Base-by-base conservation (phyloP, 1,284 basidiomycete genomes). In the Peniophora sp. region DNA sequence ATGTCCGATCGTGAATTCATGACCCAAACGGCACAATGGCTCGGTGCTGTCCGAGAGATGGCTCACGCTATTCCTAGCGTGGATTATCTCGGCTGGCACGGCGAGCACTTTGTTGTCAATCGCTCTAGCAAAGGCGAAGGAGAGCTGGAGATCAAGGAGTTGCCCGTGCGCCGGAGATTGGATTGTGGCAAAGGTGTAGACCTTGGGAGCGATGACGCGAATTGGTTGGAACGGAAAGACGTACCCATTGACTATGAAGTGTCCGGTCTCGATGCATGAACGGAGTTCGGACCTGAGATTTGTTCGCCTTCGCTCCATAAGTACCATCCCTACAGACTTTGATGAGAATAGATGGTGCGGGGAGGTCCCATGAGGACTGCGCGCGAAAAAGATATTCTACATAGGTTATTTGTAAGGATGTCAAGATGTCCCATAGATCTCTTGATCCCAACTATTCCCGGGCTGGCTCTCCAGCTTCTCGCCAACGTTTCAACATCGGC, bases 191-290 rank as follows among this genome's bases (percentile, higher is more conserved):
- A 79, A 57, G 81, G 81, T 37, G 80, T 83, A 14, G 81, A 85
- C 64, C 63, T 85, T 46, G 82, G 81, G 12, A 72, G 72, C 24
- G 76, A 78, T 27, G 81, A 83, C 61, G 79, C 78, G 27, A 71
- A 74, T 42, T 83, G 82, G 82, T 64, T 83, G 64, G 81, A 85
- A 66, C 68, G 80, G 55, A 83, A 81, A 64, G 81, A 85, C 58
- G 76, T 85, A 14, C 81, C 81, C 51, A 83, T 83, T 64, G 81
- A 83, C 64, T 84, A 82, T 64, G 81, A 83, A 67, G 74, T 76
- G 66, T 75, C 80, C 18, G 78, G 76, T 14, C 56, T 72, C 57
- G 65, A 68, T 53, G 54, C 57, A 48, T 66, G 46, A 51, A 12
- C 12, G 5, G 27, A 32, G 6, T 12, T 12, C 27, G 12, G 27